Base-by-base conservation (phyloP, 1,139 yeast species). In the Yamadazyma atlantica region DNA sequence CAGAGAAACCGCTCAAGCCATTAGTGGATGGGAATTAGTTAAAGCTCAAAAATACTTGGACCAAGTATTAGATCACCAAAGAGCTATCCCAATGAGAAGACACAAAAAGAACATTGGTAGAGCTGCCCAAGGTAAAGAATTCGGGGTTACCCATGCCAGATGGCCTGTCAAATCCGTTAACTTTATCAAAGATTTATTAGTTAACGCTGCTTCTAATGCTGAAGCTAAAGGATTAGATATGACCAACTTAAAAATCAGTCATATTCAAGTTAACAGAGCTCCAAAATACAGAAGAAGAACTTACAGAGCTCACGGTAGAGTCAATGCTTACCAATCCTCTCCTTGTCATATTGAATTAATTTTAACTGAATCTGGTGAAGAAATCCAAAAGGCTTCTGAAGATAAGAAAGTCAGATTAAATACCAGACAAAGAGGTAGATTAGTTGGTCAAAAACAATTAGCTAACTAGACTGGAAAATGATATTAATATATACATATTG, bases 231-330 rank as follows among this genome's bases (percentile, higher is more conserved):
- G 98, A 66, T 88, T 92, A 75, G 97, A 92, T 70, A 82, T 86
- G 62, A 80, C 94, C 64, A 87, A 85, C 72, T 85, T 92, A 73
- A 85, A 84, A 77, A 82, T 92, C 67, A 83, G 95, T 62, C 97
- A 92, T 87, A 90, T 94, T 69, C 98, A 94, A 82, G 98, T 92
- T 66, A 94, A 92, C 95, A 96, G 89, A 75, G 98, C 98, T 65
- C 98, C 98, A 78, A 89, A 89, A 81, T 95, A 88, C 81, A 94
- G 98, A 83, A 92, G 98, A 82, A 89, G 99, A 81, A 92, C 98
- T 69, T 94, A 80, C 96, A 92, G 99, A 85, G 98, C 98, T 65
- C 98, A 92, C 85, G 99, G 99, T 86, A 90, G 97, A 84, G 87
- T 89, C 73, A 92, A 90, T 78, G 96, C 96, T 63, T 92, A 88